A percentile compares a stretch with the other conserved stretches of the same genome.
These are phyloP conservation scores for Prunella vulgaris DNA, from an alignment of 257 asterid species.

Conservation along the genomic window DNA sequence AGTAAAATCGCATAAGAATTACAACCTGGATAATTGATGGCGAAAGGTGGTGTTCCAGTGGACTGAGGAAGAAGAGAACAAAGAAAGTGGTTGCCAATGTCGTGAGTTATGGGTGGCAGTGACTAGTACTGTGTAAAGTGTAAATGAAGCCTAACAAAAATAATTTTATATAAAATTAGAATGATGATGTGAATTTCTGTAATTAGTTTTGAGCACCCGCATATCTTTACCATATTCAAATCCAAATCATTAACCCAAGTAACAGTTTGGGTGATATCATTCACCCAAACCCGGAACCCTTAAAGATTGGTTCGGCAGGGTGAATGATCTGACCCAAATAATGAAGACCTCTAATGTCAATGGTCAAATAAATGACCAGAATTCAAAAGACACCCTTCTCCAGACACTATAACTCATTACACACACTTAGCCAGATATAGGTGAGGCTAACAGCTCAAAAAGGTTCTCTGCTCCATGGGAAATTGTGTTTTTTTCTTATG, in stretches of 20 bases:
- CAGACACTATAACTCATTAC: neutral
- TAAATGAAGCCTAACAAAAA: neutral
- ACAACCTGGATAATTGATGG: neutral
- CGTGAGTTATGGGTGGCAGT: neutral
- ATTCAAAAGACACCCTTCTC: neutral
- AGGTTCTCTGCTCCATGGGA: constrained; percentile 3
- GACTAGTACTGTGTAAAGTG: neutral
- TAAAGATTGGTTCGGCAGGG: too few relatives aligned
- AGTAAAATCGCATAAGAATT: neutral
- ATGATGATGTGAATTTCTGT: neutral
- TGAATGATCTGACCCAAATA: neutral
- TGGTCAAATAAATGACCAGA: constrained; percentile 2
- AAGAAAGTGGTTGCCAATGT: neutral
- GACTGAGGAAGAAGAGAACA: neutral
- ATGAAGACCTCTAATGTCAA: neutral
- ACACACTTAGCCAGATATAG: neutral
- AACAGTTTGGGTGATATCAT: neutral
- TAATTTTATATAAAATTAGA: neutral
- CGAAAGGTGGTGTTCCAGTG: neutral
- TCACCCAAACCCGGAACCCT: too few relatives aligned
- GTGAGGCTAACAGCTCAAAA: neutral
- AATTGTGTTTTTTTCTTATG: neutral
- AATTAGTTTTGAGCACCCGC: neutral
- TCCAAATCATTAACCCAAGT: neutral
- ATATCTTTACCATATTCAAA: neutral